Percentiles rank a stretch among this genome's conserved stretches.
phyloP scores from a whole-genome alignment of 495 filamentous ascomycete species.

The Extremus antarcticus region DNA sequence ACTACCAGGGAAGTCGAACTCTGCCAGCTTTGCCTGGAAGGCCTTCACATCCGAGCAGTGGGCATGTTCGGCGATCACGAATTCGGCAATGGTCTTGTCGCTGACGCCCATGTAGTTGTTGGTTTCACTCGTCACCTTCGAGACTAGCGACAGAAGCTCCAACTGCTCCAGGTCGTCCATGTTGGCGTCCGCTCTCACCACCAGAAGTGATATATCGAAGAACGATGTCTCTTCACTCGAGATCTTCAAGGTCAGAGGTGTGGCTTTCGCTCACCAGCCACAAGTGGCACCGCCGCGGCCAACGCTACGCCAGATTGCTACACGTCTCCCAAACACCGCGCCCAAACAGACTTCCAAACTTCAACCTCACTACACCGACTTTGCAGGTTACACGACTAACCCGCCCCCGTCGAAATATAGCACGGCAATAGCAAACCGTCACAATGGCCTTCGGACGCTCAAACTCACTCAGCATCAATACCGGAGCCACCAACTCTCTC shows the following conservation, averaged over 20 bases:
- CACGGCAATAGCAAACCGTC: background rate
- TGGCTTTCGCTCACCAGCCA: too few relatives aligned
- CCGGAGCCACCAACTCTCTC: constrained; percentile 9
- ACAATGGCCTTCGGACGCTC: constrained; percentile 8
- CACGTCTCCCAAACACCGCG: background rate
- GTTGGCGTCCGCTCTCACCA: background rate
- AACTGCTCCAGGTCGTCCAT: constrained; percentile 90
- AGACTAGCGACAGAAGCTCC: constrained; percentile 86
- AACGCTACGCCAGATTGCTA: too few relatives aligned
- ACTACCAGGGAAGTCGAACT: constrained; percentile 79
- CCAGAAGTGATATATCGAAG: background rate
- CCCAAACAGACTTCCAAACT: background rate
- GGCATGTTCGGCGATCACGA: constrained; percentile 79
- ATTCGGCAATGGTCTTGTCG: constrained; percentile 92
- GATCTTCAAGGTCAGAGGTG: background rate
- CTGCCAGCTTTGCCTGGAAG: constrained; percentile 62
- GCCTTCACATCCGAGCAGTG: constrained; percentile 56
- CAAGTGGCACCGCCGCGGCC: too few relatives aligned
- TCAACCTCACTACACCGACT: background rate
- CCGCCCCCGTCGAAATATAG: background rate
- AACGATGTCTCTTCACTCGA: background rate
- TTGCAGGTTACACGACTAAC: background rate
- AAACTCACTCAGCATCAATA: constrained; percentile 19
- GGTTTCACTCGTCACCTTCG: constrained; percentile 86
- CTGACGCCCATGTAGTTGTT: constrained; percentile 87